phyloP scores from a whole-genome alignment of 2,329 filamentous ascomycete species.

The Aspergillus ochraceus region DNA sequence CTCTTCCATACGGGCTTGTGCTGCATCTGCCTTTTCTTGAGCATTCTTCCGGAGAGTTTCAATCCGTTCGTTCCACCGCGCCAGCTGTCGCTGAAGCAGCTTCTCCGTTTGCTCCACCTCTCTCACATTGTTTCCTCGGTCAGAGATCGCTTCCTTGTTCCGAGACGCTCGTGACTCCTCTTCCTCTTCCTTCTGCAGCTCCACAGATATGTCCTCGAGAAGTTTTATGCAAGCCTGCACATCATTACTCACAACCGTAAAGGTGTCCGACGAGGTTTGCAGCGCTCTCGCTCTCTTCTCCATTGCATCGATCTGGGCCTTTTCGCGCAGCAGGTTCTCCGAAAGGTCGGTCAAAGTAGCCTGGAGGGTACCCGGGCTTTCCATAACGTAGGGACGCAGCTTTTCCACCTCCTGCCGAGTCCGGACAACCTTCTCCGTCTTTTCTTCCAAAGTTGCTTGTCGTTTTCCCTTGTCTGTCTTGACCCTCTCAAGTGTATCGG shows the following conservation, averaged over 20 bases:
- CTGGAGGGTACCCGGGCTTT: slow-evolving; percentile 82
- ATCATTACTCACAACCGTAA: slow-evolving; percentile 78
- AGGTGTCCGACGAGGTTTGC: slow-evolving; percentile 89
- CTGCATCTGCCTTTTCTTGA: slow-evolving; percentile 75
- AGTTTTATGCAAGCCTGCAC: slow-evolving; percentile 86
- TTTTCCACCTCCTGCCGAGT: slow-evolving; percentile 84
- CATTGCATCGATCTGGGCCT: slow-evolving; percentile 79
- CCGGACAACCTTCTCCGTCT: slow-evolving; percentile 56
- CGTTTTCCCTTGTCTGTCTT: slow-evolving; percentile 78
- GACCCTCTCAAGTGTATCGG: slow-evolving; percentile 76
- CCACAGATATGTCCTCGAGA: slow-evolving; percentile 80
- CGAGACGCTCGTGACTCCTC: slow-evolving; percentile 76
- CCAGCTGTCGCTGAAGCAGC: slow-evolving; percentile 77
- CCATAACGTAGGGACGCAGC: slow-evolving; percentile 84
- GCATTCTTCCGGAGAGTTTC: slow-evolving; percentile 79
- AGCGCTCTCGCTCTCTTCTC: slow-evolving; percentile 85
- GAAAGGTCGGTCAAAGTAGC: slow-evolving; percentile 78
- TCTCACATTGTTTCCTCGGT: slow-evolving; percentile 83
- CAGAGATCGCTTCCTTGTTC: slow-evolving; percentile 83
- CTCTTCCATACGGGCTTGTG: slow-evolving; percentile 88
- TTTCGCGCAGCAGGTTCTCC: slow-evolving; percentile 74
- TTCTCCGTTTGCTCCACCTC: slow-evolving; percentile 89
- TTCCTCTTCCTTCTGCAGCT: slow-evolving; percentile 87
- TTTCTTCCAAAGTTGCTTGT: slow-evolving; percentile 58
- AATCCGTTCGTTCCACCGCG: slow-evolving; percentile 83